Conservation (phyloP, 495 filamentous ascomycete species). For the Daldinia caldariorum region DNA sequence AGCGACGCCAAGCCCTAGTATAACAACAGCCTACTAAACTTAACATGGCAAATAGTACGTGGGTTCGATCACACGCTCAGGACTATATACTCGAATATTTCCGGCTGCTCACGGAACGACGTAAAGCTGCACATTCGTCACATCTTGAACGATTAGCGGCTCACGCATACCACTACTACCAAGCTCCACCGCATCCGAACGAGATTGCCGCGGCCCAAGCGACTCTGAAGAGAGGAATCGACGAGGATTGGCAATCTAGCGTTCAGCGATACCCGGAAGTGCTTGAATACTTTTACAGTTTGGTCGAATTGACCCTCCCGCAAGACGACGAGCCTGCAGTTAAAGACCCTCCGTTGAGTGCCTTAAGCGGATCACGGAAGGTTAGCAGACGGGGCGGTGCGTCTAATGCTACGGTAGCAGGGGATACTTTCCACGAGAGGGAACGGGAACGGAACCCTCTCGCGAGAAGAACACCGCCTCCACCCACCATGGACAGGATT, state of each 20-base stretch:
- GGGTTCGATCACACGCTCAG: conserved; percentile 75
- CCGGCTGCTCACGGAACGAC: conserved; percentile 65
- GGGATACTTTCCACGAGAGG: conserved; percentile 45
- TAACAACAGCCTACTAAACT: conserved; percentile 40
- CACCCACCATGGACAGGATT: conserved; percentile 38
- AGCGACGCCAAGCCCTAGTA: conserved; percentile 20
- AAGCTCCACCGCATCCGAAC: conserved; percentile 62
- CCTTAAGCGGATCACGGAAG: conserved; percentile 58
- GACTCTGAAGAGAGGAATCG: conserved; percentile 72
- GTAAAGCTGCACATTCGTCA: conserved; percentile 65
- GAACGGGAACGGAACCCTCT: conserved; percentile 39
- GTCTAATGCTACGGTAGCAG: conserved; percentile 42
- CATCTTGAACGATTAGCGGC: conserved; percentile 67
- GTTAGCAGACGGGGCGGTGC: conserved; percentile 47
- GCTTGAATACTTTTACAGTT: conserved; percentile 74
- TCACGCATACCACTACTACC: conserved; percentile 67
- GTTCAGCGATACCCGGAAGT: conserved; percentile 78
- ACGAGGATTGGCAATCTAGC: conserved; percentile 75
- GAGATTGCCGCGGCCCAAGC: conserved; percentile 68
- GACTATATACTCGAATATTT: conserved; percentile 77
- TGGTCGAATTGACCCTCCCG: conserved; percentile 69
- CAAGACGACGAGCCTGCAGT: conserved; percentile 62
- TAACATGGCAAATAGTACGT: conserved; percentile 56
- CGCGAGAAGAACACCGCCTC: conserved; percentile 46
- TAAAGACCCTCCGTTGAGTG: conserved; percentile 65